These are phyloP conservation scores for Bjerkandera adusta DNA, from an alignment of 1,284 basidiomycete species.

Conservation along the genomic window DNA sequence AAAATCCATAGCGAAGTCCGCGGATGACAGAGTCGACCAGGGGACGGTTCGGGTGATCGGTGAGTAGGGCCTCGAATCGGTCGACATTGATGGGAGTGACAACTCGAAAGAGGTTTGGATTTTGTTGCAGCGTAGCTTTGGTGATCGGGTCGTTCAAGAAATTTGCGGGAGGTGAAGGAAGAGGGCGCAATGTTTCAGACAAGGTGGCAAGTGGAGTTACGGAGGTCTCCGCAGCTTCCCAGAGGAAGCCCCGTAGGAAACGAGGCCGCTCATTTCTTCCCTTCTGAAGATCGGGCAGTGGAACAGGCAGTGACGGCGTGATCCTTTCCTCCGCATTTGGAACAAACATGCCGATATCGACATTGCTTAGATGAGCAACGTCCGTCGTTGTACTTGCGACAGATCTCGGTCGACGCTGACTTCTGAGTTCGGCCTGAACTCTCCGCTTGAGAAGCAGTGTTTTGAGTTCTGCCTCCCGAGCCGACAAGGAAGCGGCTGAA, in stretches of 20 bases:
- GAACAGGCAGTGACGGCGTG: not conserved
- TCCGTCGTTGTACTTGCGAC: not conserved
- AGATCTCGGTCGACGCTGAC: not conserved
- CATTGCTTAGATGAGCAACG: not conserved
- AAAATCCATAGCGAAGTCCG: conserved; percentile 25
- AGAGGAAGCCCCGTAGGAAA: conserved; percentile 9
- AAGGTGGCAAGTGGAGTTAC: conserved; percentile 13
- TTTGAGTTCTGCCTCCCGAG: not conserved
- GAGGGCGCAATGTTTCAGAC: not conserved
- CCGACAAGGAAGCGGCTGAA: not conserved
- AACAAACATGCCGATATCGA: not conserved
- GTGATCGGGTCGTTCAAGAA: conserved; percentile 20
- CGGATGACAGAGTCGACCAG: conserved; percentile 24
- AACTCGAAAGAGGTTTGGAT: conserved; percentile 33
- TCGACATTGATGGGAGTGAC: conserved; percentile 34
- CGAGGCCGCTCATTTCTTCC: not conserved
- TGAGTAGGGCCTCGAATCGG: conserved; percentile 17
- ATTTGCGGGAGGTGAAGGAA: conserved; percentile 1
- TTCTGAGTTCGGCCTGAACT: not conserved
- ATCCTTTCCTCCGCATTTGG: not conserved
- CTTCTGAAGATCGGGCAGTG: not conserved
- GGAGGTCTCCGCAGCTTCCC: conserved; percentile 12
- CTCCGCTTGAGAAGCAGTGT: not conserved
- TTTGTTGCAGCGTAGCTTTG: conserved; percentile 17
- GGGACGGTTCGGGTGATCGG: conserved; percentile 25